Conservation (phyloP, 1,284 basidiomycete species). For the Stereum hirsutum region DNA sequence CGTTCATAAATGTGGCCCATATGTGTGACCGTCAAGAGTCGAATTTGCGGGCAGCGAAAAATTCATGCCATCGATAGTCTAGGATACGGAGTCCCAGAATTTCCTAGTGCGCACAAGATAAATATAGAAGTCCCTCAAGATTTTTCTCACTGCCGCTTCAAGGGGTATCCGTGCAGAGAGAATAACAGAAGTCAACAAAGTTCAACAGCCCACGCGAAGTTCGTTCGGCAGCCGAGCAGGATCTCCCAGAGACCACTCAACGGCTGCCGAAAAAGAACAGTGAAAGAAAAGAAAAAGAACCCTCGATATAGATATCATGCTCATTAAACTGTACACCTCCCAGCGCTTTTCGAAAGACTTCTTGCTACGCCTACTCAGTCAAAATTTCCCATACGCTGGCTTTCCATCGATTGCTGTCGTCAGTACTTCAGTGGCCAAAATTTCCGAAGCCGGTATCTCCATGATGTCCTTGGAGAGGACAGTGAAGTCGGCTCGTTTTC, state of each 20-base stretch:
- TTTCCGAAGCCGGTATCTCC: conserved; percentile 46
- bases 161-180: no score
- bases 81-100: no score
- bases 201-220: neutral
- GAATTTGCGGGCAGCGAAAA: no score
- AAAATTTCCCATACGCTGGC: conserved; percentile 48
- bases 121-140: no score
- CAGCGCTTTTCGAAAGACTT: neutral
- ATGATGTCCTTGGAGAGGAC: conserved; percentile 80
- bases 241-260: conserved; percentile 2
- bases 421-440: conserved; percentile 64
- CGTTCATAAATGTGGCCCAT: no score
- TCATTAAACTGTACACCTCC: no score
- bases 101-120: no score
- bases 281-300: neutral
- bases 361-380: conserved; percentile 4
- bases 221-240: conserved; percentile 1
- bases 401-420: conserved; percentile 77
- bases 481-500: conserved; percentile 82
- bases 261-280: conserved; percentile 2
- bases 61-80: no score
- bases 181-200: no score
- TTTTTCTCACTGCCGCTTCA: no score
- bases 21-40: no score
- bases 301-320: neutral